A percentile compares a stretch with the other conserved stretches of the same genome.
These are phyloP conservation scores for Penicillium occitanis DNA, from an alignment of 2,329 filamentous ascomycete species.

Conservation along the genomic window DNA sequence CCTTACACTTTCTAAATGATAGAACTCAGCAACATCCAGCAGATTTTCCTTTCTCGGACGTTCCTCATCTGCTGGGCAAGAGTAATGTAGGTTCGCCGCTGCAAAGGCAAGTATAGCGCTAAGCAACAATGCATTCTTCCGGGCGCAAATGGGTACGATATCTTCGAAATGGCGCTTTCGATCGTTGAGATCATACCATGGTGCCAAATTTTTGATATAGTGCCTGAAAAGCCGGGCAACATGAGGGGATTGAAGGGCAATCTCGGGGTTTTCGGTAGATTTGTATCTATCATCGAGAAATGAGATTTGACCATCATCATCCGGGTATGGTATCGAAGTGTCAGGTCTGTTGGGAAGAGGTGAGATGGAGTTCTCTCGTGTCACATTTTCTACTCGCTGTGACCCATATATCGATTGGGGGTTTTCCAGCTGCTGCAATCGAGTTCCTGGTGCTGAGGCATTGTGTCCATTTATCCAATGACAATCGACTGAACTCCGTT, in stretches of 20 bases:
- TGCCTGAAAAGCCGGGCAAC: slow-evolving; percentile 36
- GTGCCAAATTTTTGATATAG: slow-evolving; percentile 41
- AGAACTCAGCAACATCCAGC: slow-evolving; percentile 37
- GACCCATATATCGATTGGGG: neutral
- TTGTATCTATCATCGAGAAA: neutral
- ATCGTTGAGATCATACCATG: slow-evolving; percentile 53
- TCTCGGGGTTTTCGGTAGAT: neutral
- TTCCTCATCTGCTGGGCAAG: slow-evolving; percentile 22
- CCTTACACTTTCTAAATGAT: slow-evolving; percentile 45
- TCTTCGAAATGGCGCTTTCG: slow-evolving; percentile 36
- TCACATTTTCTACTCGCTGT: neutral
- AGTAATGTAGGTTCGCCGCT: slow-evolving; percentile 42
- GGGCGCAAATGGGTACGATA: slow-evolving; percentile 38
- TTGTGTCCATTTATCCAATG: neutral
- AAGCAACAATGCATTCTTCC: slow-evolving; percentile 46
- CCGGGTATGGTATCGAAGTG: neutral
- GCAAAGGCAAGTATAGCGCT: slow-evolving; percentile 49
- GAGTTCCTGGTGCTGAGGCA: neutral
- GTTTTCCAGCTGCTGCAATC: neutral
- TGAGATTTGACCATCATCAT: neutral
- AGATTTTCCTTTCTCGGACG: neutral
- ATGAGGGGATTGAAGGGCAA: neutral
- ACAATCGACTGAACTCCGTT: neutral
- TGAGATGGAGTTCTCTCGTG: neutral
- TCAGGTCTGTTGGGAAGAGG: neutral